phyloP scores from a whole-genome alignment of 768 basidiomycete genomes.

The Strobilomyces echinocephalus region DNA sequence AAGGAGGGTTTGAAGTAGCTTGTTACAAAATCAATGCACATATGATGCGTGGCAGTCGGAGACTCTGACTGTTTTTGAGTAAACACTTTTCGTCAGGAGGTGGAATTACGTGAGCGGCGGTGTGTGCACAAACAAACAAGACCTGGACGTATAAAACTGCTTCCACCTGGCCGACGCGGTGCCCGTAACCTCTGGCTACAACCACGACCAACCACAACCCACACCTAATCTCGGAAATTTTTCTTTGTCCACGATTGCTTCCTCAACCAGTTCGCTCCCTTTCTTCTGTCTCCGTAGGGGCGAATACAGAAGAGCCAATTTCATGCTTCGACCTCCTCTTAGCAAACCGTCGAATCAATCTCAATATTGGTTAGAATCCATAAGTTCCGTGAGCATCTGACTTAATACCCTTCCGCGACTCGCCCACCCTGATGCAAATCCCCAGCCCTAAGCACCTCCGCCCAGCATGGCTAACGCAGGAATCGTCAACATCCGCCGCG shows the following conservation, averaged over 20 bases:
- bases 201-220: neutral
- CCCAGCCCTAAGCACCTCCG: conserved; percentile 54
- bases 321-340: conserved; percentile 91
- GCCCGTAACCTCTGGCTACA: conserved; percentile 1
- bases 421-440: neutral
- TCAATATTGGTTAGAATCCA: conserved; percentile 46
- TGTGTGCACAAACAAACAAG: conserved; percentile 24
- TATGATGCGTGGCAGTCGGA: no score
- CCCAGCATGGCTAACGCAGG: conserved; percentile 80
- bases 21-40: no score
- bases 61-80: no score
- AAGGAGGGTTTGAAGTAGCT: no score
- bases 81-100: no score
- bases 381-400: conserved; percentile 49
- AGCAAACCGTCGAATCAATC: conserved; percentile 64
- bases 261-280: conserved; percentile 15
- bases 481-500: conserved; percentile 89
- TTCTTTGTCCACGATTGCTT: conserved; percentile 22
- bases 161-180: neutral
- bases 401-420: neutral
- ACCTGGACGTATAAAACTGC: conserved; percentile 25
- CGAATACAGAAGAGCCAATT: conserved; percentile 38
- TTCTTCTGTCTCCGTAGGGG: conserved; percentile 31
- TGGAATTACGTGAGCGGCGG: neutral
- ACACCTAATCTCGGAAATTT: neutral